Conservation (phyloP, 2,329 filamentous ascomycete genomes). For the Talaromyces sp. region DNA sequence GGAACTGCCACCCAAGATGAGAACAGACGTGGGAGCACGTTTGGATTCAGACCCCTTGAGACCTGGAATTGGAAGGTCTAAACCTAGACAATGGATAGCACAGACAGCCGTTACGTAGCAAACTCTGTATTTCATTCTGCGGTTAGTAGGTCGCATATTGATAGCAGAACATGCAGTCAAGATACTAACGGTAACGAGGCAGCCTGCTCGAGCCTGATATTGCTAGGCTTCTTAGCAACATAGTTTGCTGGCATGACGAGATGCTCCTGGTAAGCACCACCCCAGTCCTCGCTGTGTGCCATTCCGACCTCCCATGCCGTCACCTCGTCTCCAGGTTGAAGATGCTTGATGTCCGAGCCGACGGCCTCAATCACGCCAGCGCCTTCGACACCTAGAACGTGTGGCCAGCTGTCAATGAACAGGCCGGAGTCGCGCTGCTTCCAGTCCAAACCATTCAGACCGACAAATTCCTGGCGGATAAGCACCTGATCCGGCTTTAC, state of each 20-base stretch:
- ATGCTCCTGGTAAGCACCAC: constrained; percentile 11
- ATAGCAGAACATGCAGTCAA: neutral
- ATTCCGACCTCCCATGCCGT: neutral
- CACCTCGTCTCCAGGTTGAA: constrained; percentile 8
- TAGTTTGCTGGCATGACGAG: constrained; percentile 15
- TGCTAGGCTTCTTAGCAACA: constrained; percentile 21
- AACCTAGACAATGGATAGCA: neutral
- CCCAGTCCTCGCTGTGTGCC: neutral
- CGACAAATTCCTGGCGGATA: constrained; percentile 29
- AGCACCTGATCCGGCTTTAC: constrained; percentile 21
- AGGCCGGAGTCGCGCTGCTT: constrained; percentile 27
- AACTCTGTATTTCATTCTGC: neutral
- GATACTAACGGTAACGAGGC: constrained; percentile 14
- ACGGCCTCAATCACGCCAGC: constrained; percentile 31
- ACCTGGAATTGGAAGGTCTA: constrained; percentile 2
- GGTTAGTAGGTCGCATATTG: neutral
- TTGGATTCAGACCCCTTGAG: constrained; percentile 15
- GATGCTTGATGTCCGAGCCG: constrained; percentile 22
- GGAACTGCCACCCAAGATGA: constrained; percentile 34
- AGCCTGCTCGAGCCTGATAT: constrained; percentile 27
- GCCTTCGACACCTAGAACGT: constrained; percentile 30
- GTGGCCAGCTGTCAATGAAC: constrained; percentile 25
- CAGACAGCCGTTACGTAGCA: constrained; percentile 6
- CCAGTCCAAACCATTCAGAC: constrained; percentile 30
- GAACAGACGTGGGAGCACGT: constrained; percentile 20